Evolutionary conservation across 306 rosid genomes (phyloP).

Genomic region (Malus sieversii): DNA sequence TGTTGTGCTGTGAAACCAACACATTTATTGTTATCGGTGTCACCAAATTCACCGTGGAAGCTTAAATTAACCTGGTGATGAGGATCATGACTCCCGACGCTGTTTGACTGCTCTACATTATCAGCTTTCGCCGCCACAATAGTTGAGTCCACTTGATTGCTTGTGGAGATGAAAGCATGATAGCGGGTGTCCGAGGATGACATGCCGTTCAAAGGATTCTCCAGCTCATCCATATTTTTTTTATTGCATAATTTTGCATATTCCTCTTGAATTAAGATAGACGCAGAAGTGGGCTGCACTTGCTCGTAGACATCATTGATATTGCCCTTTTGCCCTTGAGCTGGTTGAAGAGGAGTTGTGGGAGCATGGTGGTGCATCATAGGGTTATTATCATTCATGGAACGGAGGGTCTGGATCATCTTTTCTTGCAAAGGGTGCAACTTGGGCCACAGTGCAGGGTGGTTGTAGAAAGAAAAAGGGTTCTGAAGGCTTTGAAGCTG

Average conservation of each 20-base stretch:
- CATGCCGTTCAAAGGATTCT: slow-evolving; percentile 22
- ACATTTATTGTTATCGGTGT: slow-evolving; percentile 40
- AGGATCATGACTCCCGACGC: slow-evolving; percentile 10
- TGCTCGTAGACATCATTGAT: slow-evolving; percentile 8
- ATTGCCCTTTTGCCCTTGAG: slow-evolving; percentile 16
- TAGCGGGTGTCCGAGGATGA: not conserved
- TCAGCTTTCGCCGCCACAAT: slow-evolving; percentile 17
- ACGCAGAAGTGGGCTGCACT: slow-evolving; percentile 2
- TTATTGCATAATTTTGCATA: slow-evolving; percentile 15
- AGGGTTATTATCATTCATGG: slow-evolving; percentile 30
- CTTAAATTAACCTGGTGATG: slow-evolving; percentile 31
- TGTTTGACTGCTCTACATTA: slow-evolving; percentile 9
- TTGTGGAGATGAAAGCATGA: slow-evolving; percentile 3
- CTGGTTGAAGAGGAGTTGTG: slow-evolving; percentile 12
- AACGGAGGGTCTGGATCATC: slow-evolving; percentile 43
- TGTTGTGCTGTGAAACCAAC: slow-evolving; percentile 25
- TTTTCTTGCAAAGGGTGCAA: slow-evolving; percentile 74
- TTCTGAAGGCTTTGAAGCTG: slow-evolving; percentile 80
- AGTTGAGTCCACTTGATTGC: slow-evolving; percentile 22
- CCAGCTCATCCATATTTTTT: slow-evolving; percentile 18
- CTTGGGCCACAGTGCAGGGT: slow-evolving; percentile 78
- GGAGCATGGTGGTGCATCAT: slow-evolving; percentile 26
- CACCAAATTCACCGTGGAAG: slow-evolving; percentile 53
- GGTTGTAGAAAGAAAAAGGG: slow-evolving; percentile 60
- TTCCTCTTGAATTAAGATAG: slow-evolving; percentile 15